These are phyloP conservation scores for Curvularia eragrostidis DNA, from an alignment of 2,329 filamentous ascomycete genomes.

Conservation along the genomic window DNA sequence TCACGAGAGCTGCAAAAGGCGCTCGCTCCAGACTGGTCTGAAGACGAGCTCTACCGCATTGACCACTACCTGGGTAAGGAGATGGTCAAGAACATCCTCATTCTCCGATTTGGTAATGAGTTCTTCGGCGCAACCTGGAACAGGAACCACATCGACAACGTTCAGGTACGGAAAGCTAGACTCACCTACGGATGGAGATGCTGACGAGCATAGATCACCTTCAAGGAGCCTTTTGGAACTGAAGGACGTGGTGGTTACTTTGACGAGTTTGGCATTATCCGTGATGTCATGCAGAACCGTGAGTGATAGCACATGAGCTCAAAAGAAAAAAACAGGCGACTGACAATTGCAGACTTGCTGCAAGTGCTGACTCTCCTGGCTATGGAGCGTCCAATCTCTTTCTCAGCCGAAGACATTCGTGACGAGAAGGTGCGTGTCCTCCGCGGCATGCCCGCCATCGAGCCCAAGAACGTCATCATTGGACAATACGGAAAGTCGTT, in stretches of 20 bases:
- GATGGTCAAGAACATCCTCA: slow-evolving; percentile 99
- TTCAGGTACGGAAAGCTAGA: slow-evolving; percentile 66
- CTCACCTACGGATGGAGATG: neutral
- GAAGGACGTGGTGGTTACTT: slow-evolving; percentile 98
- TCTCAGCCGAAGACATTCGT: slow-evolving; percentile 96
- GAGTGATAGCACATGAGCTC: slow-evolving; percentile 36
- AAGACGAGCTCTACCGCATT: slow-evolving; percentile 98
- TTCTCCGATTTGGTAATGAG: slow-evolving; percentile 96
- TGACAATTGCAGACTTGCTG: slow-evolving; percentile 69
- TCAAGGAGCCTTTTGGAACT: slow-evolving; percentile 99
- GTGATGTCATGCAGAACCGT: slow-evolving; percentile 99
- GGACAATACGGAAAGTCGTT: slow-evolving; percentile 97
- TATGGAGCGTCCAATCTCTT: slow-evolving; percentile 98
- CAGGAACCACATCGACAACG: slow-evolving; percentile 98
- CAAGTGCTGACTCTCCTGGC: slow-evolving; percentile 95
- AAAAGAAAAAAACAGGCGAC: slow-evolving; percentile 7
- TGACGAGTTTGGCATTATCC: slow-evolving; percentile 98
- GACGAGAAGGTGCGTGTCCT: slow-evolving; percentile 98
- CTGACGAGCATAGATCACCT: slow-evolving; percentile 72
- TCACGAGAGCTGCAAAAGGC: slow-evolving; percentile 95
- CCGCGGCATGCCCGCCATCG: slow-evolving; percentile 88
- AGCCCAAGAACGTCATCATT: slow-evolving; percentile 99
- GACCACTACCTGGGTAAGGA: slow-evolving; percentile 99
- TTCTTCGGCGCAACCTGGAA: slow-evolving; percentile 99
- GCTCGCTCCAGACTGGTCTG: slow-evolving; percentile 95